phyloP scores from a whole-genome alignment of 2,329 filamentous ascomycete genomes.

The Pezicula carpinea region DNA sequence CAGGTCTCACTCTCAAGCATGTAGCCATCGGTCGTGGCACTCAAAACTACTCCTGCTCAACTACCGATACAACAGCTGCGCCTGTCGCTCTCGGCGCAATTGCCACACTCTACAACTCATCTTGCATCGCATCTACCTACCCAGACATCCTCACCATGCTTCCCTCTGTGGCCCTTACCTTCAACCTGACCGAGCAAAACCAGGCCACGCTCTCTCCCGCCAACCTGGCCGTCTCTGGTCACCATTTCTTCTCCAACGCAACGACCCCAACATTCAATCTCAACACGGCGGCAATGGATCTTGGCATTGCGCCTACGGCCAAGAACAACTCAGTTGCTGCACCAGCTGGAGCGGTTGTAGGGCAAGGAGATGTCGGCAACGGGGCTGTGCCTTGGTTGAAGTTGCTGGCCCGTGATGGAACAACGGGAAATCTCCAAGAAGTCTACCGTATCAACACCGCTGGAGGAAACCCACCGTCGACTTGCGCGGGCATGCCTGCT shows the following conservation, averaged over 20 bases:
- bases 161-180: conserved; percentile 63
- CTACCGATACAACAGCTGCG: conserved; percentile 49
- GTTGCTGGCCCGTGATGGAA: conserved; percentile 50
- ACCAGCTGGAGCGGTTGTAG: conserved; percentile 54
- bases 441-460: conserved; percentile 83
- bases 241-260: conserved; percentile 73
- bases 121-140: conserved; percentile 68
- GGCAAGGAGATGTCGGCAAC: conserved; percentile 52
- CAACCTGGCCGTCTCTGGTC: conserved; percentile 62
- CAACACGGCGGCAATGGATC: conserved; percentile 47
- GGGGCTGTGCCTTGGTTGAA: conserved; percentile 78
- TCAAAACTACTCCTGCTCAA: conserved; percentile 87
- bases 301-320: conserved; percentile 58
- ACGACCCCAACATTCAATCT: conserved; percentile 80
- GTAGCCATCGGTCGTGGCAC: conserved; percentile 84
- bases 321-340: conserved; percentile 60
- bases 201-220: conserved; percentile 45
- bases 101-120: conserved; percentile 83
- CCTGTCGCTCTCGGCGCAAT: conserved; percentile 69
- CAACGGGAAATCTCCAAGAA: conserved; percentile 62
- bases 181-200: conserved; percentile 44
- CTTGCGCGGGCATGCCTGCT: conserved; percentile 60
- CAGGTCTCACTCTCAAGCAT: conserved; percentile 63
- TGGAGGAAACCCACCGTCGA: conserved; percentile 70
- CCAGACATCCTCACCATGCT: conserved; percentile 62